phyloP scores from a whole-genome alignment of 306 rosid species.

The Ormosia semicastrata region DNA sequence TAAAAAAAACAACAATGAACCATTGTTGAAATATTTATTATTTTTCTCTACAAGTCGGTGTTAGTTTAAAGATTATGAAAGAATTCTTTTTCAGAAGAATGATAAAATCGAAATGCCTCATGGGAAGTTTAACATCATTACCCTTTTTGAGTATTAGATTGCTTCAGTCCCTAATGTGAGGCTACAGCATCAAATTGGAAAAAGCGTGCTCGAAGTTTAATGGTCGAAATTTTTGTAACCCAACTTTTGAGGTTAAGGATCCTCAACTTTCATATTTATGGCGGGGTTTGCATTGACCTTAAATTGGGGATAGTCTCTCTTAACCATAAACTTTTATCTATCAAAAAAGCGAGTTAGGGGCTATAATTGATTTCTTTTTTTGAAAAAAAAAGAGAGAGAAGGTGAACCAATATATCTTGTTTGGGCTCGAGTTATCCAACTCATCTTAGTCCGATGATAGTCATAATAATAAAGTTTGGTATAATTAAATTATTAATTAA shows the following conservation, averaged over 20 bases:
- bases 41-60: not conserved
- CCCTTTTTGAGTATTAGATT: not conserved
- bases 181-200: not conserved
- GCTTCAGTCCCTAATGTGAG: not conserved
- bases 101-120: not conserved
- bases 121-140: not conserved
- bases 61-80: not conserved
- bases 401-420: no score
- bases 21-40: not conserved
- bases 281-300: not conserved
- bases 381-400: no score
- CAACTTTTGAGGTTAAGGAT: conserved; percentile 1
- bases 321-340: no score
- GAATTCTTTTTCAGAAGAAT: not conserved
- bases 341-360: not conserved
- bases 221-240: not conserved
- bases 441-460: no score
- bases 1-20: no score
- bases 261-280: not conserved
- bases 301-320: no score
- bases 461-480: no score
- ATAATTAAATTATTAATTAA: no score
- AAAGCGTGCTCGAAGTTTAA: not conserved
- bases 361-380: not conserved
- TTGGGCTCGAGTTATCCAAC: no score